Evolutionary conservation across 768 basidiomycete genomes (phyloP).

Genomic region (Rhodotorula toruloides): DNA sequence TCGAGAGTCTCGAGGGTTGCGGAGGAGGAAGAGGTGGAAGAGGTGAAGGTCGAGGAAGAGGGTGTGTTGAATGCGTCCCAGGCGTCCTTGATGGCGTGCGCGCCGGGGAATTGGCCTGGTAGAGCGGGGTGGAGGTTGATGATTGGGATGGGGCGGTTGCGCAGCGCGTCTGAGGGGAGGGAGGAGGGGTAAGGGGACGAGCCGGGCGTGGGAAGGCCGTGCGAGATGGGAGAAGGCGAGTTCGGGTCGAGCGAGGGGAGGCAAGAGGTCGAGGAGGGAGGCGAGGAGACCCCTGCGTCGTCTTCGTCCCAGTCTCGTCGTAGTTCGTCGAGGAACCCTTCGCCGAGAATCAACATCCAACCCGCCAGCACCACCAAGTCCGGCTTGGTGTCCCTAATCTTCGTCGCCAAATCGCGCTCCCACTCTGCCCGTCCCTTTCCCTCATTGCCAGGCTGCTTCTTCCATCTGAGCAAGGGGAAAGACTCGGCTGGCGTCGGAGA

Average conservation of each 20-base stretch:
- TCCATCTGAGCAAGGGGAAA: conserved; percentile 75
- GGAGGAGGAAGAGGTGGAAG: conserved; percentile 32
- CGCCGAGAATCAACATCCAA: conserved; percentile 95
- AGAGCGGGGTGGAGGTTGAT: conserved; percentile 97
- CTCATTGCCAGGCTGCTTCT: conserved; percentile 55
- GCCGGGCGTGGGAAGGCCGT: conserved; percentile 20
- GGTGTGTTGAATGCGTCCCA: conserved; percentile 69
- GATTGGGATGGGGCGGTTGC: conserved; percentile 58
- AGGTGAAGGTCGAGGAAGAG: neutral
- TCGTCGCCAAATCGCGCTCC: conserved; percentile 68
- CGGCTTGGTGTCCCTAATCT: conserved; percentile 55
- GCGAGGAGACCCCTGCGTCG: neutral
- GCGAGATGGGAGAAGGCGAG: neutral
- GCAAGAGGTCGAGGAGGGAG: neutral
- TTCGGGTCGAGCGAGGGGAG: conserved; percentile 4
- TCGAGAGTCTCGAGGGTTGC: conserved; percentile 1
- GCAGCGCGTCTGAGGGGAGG: neutral
- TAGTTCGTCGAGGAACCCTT: conserved; percentile 63
- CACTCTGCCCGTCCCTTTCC: conserved; percentile 68
- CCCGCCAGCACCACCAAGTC: conserved; percentile 92
- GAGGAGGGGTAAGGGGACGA: conserved; percentile 16
- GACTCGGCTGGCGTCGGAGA: conserved; percentile 77
- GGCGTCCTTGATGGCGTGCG: conserved; percentile 75
- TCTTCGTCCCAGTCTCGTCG: conserved; percentile 46
- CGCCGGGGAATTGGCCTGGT: conserved; percentile 89